phyloP scores from a whole-genome alignment of 352 stramenopile species.

The Peronospora belbahrii region DNA sequence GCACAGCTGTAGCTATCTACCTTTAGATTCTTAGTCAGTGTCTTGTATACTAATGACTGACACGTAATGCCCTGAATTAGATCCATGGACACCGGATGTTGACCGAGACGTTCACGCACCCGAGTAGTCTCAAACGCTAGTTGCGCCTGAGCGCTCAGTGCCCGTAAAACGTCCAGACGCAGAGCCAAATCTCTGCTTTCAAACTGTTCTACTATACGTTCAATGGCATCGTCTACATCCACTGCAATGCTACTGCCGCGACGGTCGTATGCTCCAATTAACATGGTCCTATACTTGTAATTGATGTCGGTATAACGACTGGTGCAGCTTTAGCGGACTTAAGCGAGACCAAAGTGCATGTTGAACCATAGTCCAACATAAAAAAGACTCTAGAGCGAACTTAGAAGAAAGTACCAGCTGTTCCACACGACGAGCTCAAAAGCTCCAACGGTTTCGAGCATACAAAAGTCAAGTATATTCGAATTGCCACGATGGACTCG shows the following conservation, averaged over 20 bases:
- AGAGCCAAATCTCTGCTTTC: slow-evolving; percentile 60
- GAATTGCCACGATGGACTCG: slow-evolving; percentile 15
- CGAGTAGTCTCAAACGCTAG: slow-evolving; percentile 64
- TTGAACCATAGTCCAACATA: too few relatives aligned
- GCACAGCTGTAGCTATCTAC: slow-evolving; percentile 56
- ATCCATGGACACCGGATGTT: slow-evolving; percentile 58
- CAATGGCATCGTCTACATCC: slow-evolving; percentile 56
- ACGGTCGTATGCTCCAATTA: slow-evolving; percentile 33
- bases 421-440: slow-evolving; percentile 1
- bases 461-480: slow-evolving; percentile 3
- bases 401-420: neutral
- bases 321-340: too few relatives aligned
- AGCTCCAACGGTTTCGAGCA: slow-evolving; percentile 9
- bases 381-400: slow-evolving; percentile 8
- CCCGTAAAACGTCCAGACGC: slow-evolving; percentile 58
- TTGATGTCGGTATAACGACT: too few relatives aligned
- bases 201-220: slow-evolving; percentile 66
- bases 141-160: slow-evolving; percentile 45
- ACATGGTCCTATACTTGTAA: slow-evolving; percentile 22
- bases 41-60: slow-evolving; percentile 39
- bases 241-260: slow-evolving; percentile 52
- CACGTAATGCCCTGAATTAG: slow-evolving; percentile 46
- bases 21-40: slow-evolving; percentile 28
- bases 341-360: too few relatives aligned
- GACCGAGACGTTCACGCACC: slow-evolving; percentile 43